phyloP scores from a whole-genome alignment of 2,329 filamentous ascomycete genomes.

The Talaromyces sp. region DNA sequence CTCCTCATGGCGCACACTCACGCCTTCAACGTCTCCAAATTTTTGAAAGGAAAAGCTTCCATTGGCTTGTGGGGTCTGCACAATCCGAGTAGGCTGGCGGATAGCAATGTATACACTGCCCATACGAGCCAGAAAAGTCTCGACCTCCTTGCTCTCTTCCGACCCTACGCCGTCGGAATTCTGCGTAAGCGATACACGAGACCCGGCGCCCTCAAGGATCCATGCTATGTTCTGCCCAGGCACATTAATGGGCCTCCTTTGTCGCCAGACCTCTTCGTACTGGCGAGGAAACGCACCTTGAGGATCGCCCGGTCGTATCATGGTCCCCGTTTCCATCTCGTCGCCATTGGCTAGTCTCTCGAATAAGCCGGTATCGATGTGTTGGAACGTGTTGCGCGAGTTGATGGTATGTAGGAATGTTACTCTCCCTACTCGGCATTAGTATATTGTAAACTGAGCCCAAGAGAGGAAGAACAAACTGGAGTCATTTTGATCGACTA shows the following conservation, averaged over 20 bases:
- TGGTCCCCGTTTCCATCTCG: slow-evolving; percentile 17
- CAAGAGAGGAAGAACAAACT: slow-evolving; percentile 8
- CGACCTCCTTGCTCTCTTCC: slow-evolving; percentile 20
- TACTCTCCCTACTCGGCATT: slow-evolving; percentile 12
- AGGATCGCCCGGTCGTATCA: slow-evolving; percentile 16
- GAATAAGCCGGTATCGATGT: slow-evolving; percentile 19
- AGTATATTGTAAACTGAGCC: neutral
- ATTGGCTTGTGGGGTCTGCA: slow-evolving; percentile 12
- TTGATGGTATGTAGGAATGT: slow-evolving; percentile 20
- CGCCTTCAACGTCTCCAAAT: slow-evolving; percentile 19
- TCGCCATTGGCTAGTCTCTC: slow-evolving; percentile 15
- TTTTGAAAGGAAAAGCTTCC: slow-evolving; percentile 15
- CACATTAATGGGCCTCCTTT: slow-evolving; percentile 2
- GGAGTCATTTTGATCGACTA: slow-evolving; percentile 31
- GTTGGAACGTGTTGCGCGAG: slow-evolving; percentile 20
- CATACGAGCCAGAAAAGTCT: slow-evolving; percentile 20
- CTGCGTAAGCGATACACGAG: slow-evolving; percentile 16
- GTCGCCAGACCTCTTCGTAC: slow-evolving; percentile 21
- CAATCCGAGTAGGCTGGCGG: slow-evolving; percentile 20
- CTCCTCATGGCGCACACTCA: slow-evolving; percentile 20
- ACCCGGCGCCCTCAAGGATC: slow-evolving; percentile 18
- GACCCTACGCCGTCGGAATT: slow-evolving; percentile 17
- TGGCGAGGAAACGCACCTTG: slow-evolving; percentile 15
- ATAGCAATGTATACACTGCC: slow-evolving; percentile 19
- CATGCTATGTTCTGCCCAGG: slow-evolving; percentile 20